Conservation (phyloP, 495 filamentous ascomycete genomes). For the Talaromyces nanjingensis region DNA sequence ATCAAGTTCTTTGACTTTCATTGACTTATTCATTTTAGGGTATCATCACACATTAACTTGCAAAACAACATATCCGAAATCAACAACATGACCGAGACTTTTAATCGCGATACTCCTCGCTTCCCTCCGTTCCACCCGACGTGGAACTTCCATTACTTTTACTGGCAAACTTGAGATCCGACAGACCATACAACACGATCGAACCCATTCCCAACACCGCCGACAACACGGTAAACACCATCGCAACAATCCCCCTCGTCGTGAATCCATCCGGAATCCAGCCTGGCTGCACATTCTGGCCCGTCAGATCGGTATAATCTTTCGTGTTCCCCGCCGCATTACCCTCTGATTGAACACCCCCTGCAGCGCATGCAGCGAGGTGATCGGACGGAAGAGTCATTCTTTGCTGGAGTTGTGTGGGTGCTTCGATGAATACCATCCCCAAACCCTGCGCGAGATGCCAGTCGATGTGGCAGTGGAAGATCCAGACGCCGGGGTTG, state of each 20-base stretch:
- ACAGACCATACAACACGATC: slow-evolving; percentile 60
- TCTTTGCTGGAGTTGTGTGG: slow-evolving; percentile 20
- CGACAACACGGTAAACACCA: slow-evolving; percentile 59
- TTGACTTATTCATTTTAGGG: background rate
- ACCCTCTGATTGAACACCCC: slow-evolving; percentile 41
- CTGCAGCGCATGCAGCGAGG: slow-evolving; percentile 46
- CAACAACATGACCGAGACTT: background rate
- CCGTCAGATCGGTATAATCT: slow-evolving; percentile 55
- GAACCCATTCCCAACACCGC: slow-evolving; percentile 61
- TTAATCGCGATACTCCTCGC: slow-evolving; percentile 5
- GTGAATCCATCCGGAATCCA: slow-evolving; percentile 67
- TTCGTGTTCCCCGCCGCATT: slow-evolving; percentile 66
- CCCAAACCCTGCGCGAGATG: slow-evolving; percentile 43
- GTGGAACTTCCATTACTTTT: background rate
- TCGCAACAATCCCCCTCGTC: slow-evolving; percentile 59
- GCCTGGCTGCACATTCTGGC: slow-evolving; percentile 48
- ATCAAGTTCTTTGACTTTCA: background rate
- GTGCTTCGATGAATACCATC: slow-evolving; percentile 43
- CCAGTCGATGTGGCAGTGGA: slow-evolving; percentile 66
- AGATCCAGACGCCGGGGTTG: slow-evolving; percentile 55
- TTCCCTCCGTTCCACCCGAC: background rate
- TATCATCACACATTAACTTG: background rate
- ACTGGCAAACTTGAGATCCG: slow-evolving; percentile 14
- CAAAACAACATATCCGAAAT: background rate
- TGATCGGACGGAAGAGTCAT: slow-evolving; percentile 56